A percentile compares a stretch with the other conserved stretches of the same genome.
These are phyloP conservation scores for Boletellus sp. DNA, from an alignment of 1,284 basidiomycete species.

Conservation along the genomic window DNA sequence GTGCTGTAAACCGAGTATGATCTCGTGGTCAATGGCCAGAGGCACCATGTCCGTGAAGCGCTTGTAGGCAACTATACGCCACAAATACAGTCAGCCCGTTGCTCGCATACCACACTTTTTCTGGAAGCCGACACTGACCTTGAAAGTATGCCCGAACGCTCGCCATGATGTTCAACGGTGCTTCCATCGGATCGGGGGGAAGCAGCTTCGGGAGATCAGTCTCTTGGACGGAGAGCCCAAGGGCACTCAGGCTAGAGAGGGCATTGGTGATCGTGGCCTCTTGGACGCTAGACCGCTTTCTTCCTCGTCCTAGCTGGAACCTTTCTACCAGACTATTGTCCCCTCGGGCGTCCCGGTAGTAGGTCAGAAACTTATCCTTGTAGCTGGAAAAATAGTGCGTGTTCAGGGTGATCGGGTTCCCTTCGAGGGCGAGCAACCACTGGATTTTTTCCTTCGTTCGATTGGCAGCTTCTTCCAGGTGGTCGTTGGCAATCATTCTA, in stretches of 20 bases:
- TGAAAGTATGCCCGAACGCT: constrained; percentile 72
- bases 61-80: constrained; percentile 58
- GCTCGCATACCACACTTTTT: background rate
- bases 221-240: constrained; percentile 43
- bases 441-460: constrained; percentile 40
- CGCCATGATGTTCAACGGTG: constrained; percentile 64
- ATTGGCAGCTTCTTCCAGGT: constrained; percentile 43
- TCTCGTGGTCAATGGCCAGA: constrained; percentile 58
- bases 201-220: constrained; percentile 52
- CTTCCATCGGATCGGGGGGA: constrained; percentile 50
- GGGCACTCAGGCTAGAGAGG: constrained; percentile 39
- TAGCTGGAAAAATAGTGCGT: constrained; percentile 56
- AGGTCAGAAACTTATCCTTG: constrained; percentile 50
- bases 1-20: constrained; percentile 44
- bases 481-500: constrained; percentile 47
- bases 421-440: constrained; percentile 55
- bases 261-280: constrained; percentile 25
- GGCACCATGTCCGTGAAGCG: constrained; percentile 64
- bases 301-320: constrained; percentile 2
- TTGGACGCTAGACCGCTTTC: background rate
- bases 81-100: background rate
- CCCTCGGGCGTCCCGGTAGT: constrained; percentile 45
- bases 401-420: constrained; percentile 54
- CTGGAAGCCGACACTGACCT: constrained; percentile 37
- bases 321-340: constrained; percentile 27